Conservation (phyloP, 1,284 basidiomycete genomes). For the Puccinia polysora region DNA sequence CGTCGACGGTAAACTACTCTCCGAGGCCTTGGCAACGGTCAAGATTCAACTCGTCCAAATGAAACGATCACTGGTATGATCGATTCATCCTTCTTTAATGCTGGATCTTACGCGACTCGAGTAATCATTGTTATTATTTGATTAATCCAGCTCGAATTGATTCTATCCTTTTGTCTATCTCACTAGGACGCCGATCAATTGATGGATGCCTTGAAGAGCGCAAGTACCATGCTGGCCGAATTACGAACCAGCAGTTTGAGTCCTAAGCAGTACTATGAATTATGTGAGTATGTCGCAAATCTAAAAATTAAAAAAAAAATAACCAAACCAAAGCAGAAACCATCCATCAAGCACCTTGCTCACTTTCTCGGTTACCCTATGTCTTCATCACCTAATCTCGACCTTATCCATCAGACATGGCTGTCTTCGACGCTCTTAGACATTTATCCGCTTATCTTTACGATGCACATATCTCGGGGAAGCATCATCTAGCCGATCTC, state of each 20-base stretch:
- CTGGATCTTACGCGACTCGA: too few species aligned
- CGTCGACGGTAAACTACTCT: conserved; percentile 45
- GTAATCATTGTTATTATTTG: too few species aligned
- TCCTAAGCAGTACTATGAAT: conserved; percentile 87
- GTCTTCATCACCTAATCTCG: too few species aligned
- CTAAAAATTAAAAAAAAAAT: too few species aligned
- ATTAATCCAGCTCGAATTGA: too few species aligned
- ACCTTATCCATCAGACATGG: conserved; percentile 67
- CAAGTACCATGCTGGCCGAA: conserved; percentile 90
- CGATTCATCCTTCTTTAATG: too few species aligned
- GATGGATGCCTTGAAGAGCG: conserved; percentile 93
- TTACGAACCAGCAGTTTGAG: conserved; percentile 82
- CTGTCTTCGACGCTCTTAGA: conserved; percentile 86
- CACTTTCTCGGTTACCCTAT: too few species aligned
- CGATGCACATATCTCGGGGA: conserved; percentile 79
- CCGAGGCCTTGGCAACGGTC: conserved; percentile 54
- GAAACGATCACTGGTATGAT: conserved; percentile 77
- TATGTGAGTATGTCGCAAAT: conserved; percentile 61
- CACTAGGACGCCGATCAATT: conserved; percentile 80
- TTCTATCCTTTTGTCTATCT: conserved; percentile 16
- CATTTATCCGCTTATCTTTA: conserved; percentile 78
- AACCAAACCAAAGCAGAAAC: too few species aligned
- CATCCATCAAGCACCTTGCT: too few species aligned
- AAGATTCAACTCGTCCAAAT: conserved; percentile 90
- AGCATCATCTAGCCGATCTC: conserved; percentile 88